Base-by-base conservation (phyloP, 2,329 filamentous ascomycete species). In the Penicillium brasilianum region DNA sequence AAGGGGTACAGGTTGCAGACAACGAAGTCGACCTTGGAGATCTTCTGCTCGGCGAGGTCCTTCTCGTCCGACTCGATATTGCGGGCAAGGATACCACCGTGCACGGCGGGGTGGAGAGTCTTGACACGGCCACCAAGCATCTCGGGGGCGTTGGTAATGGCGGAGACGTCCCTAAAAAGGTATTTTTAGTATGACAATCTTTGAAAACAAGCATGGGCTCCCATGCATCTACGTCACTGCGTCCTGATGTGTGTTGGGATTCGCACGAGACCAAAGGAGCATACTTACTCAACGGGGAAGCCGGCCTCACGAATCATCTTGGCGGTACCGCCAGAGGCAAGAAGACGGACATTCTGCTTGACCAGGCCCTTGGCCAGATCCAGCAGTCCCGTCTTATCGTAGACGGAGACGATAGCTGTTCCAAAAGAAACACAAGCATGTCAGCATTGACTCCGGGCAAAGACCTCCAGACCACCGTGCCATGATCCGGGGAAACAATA, bases 1-100 rank as follows among this genome's bases (percentile, higher is more conserved):
- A 99, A 99, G 13, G 95, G 95, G 80, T 99, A 98, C 58, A 99
- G 86, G 82, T 99, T 99, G 89, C 95, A 98, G 76, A 99, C 90
- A 71, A 97, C 92, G 72, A 90, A 96, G 85, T 96, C 92, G 62
- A 97, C 92, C 82, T 96, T 96, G 82, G 91, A 86, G 77, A 97
- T 97, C 81, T 93, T 95, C 82, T 96, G 92, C 78, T 95, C 91
- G 55, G 92, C 92, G 53, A 99, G 89, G 75, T 99, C 95, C 81
- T 97, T 96, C 82, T 98, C 92, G 80, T 99, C 95, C 14, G 93
- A 94, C 69, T 91, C 93, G 69, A 98, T 89, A 80, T 98, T 89
- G 67, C 95, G 92, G 62, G 95, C 95, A 64, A 99, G 89, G 71
- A 99, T 98, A 68, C 83, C 82, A 61, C 82, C 90, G 74, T 93